Base-by-base conservation (phyloP, 352 stramenopile species). In the Blastocystis sp. region DNA sequence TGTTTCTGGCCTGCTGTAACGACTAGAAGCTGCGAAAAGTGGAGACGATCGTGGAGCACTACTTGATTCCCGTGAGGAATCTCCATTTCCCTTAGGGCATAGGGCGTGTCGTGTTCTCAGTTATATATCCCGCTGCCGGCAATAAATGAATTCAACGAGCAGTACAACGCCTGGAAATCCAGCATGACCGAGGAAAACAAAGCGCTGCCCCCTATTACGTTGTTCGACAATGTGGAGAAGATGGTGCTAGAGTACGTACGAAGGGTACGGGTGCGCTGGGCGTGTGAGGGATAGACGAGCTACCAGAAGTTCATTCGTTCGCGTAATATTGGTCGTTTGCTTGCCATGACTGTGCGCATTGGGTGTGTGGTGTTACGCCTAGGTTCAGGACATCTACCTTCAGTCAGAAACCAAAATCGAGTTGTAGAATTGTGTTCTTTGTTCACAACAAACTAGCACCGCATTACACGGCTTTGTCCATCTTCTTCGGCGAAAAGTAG, bases 291-390 rank as follows among this genome's bases (percentile, higher is more conserved):
- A 29, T 80, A 80, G 69, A 80, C 69, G 37, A 80, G 69, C 35
- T 80, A 80, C 35, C 69, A 80, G n/a, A 80, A 80, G 69, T 80
- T 80, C 55, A 80, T 80, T 29, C 69, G 69, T n/a, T 80, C 69
- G 3, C 3, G 21, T 39, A 62, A 80, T 16, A 80, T 80, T 33
- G 13, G 39, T 26, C 39, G 69, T 31, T 62, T 62, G 69, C 69
- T 80, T 29, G 69, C 69, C 13, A 80, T 80, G 69, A 80, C 69
- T 35, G 69, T 80, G 6, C 69, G 62, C 45, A 16, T 55, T 6
- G 21, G 39, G 60, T 24, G 35, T 80, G n/a, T 37, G 45, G 33
- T 10, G 31, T 80, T 6, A 65, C 37, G 39, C 9, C 6, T 55
- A 55, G 45, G 45, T 55, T 55, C 45, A 55, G 45, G 45, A 55